Evolutionary conservation across 495 filamentous ascomycete genomes (phyloP), one percentile per base, ranked within the genome.

Genomic region (Penicillium cinerascens): DNA sequence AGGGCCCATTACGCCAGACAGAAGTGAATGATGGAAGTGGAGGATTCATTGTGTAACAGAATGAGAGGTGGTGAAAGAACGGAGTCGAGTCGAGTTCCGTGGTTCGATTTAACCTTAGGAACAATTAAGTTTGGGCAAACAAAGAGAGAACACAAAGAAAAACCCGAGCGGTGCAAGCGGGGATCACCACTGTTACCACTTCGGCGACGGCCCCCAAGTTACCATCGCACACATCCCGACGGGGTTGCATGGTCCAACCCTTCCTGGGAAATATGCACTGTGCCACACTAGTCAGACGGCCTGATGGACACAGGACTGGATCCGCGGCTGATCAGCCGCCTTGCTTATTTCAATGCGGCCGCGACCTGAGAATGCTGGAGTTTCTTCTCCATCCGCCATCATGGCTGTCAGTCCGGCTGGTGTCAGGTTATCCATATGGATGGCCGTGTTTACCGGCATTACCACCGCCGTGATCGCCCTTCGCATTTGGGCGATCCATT

Each of bases 1-100:
- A 82, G 9, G 71, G 42, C 2, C 64, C 52, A 21, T 58, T 65
- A 56, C 76, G 78, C 65, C 67, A 70, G 38, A 52, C 57, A 2
- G 52, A 23, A 3, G 56, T 60, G 10, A 63, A 46, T 2, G 65
- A 68, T 4, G 66, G 64, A 7, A 69, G 54, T 13, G 64, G 62
- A 16, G 61, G 60, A 13, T 53, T 44, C 50, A 61, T 57, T 10
- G 20, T 51, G 20, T 45, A 51, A 49, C 47, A 17, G 37, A 39
- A 20, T 39, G n/a, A 0, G n/a, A 39, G 13, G 37, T 18, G 7
- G 37, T 6, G 18, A 39, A 39, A 20, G 37, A 39, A 18, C 4
- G 37, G 6, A 18, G 37, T 20, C n/a, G 4, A 38, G 15, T 38
- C 5, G 10, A 3, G 29, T 1, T 33, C 11, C 11, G 29, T 1